Conservation (phyloP, 2,329 filamentous ascomycete genomes). For the Achaetomium macrosporum region DNA sequence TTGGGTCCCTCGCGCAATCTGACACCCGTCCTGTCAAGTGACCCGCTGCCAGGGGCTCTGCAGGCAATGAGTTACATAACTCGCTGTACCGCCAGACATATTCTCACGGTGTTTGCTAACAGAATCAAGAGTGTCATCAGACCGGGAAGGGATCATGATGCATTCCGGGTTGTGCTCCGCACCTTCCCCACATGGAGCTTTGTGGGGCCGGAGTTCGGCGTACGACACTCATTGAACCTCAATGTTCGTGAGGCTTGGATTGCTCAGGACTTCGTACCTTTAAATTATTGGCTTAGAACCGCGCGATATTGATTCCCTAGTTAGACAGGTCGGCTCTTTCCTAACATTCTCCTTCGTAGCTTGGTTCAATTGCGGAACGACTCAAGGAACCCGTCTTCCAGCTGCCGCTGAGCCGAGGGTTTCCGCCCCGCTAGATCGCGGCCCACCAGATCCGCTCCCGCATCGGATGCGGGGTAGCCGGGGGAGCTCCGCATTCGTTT, state of each 20-base stretch:
- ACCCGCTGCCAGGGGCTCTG: neutral
- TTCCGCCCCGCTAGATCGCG: constrained; percentile 10
- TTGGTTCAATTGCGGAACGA: neutral
- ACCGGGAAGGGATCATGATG: neutral
- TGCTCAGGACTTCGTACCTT: no score
- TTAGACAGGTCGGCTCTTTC: no score
- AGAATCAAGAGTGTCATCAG: neutral
- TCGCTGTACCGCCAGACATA: neutral
- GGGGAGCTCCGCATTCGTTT: no score
- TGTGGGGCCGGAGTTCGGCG: no score
- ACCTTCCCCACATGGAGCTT: no score
- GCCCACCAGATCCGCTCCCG: neutral
- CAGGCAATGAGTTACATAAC: constrained; percentile 5
- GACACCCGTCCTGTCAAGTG: constrained; percentile 5
- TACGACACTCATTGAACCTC: no score
- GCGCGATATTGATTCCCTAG: no score
- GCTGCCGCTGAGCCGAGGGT: constrained; percentile 14
- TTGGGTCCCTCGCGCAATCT: neutral
- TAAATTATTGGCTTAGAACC: no score
- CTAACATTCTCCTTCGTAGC: neutral
- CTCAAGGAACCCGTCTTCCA: neutral
- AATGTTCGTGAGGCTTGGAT: no score
- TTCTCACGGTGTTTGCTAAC: neutral
- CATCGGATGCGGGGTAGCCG: constrained; percentile 9
- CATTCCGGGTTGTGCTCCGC: neutral